Evolutionary conservation across 768 basidiomycete genomes (phyloP), one percentile per base, ranked within the genome.

Genomic region (Austroboletus festivus): DNA sequence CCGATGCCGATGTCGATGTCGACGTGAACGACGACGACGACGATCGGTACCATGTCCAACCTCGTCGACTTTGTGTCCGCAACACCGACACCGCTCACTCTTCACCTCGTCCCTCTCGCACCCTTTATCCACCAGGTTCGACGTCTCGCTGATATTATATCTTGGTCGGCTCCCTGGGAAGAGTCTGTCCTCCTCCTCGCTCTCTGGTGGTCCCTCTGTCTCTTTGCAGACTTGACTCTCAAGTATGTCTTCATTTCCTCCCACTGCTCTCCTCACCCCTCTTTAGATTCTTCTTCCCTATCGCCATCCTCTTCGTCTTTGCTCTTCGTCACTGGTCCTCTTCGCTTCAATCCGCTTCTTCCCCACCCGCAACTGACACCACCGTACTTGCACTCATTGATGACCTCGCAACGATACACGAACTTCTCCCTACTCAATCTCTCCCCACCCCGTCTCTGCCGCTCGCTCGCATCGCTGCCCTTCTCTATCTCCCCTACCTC

Each of bases 191-290:
- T 93, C 3, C 64, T 77, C 1, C 69, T 95, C 38, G 85, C 77
- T 0, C 62, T 64, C 1, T 93, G 89, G 89, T 94, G 91, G 88
- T 79, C 77, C 0, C 21, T 82, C 18, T 91, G 88, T 69, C 71
- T 93, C 47, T 73, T 85, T 38, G 67, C 77, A 1, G 73, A 75
- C 15, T 65, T 68, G 28, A 67, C 65, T 10, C 67, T 90, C 55
- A 74, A 77, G 82, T 81, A 48, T 42, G 73, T 64, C 8, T 10
- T 20, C 1, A 10, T 1, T 6, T 3, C 7, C 4, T 2, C 11
- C 3, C 11, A 1, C 7, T 2, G 26, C 12, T 12, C 6, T 5
- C 16, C 55, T 61, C 42, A 50, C 18, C 6, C 33, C 21, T n/a
- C 20, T 23, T 3, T 57, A 85, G 84, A 51, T 81, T 80, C 56